These are phyloP conservation scores for Naganishia kalamii DNA, from an alignment of 768 basidiomycete genomes.

Conservation along the genomic window DNA sequence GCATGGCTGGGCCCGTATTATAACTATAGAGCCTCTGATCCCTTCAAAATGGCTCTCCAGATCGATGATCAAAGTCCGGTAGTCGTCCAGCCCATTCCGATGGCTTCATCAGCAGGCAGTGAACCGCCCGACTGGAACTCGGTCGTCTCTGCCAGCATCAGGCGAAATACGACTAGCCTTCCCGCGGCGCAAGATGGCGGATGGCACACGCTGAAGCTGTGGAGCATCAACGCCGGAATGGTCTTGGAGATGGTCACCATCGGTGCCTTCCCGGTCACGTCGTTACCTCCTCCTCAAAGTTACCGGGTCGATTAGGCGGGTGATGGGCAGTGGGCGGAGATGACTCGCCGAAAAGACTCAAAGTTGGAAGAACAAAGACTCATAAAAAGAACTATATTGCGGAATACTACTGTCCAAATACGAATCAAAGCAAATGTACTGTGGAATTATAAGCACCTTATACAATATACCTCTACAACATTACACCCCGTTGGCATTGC, in stretches of 20 bases:
- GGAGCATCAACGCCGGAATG: constrained; percentile 36
- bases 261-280: constrained; percentile 16
- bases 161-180: constrained; percentile 29
- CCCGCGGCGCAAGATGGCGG: constrained; percentile 12
- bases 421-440: not conserved
- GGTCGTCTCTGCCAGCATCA: constrained; percentile 32
- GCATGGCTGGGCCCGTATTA: constrained; percentile 32
- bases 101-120: constrained; percentile 24
- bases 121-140: constrained; percentile 38
- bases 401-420: not conserved
- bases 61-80: constrained; percentile 27
- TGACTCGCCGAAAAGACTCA: too few relatives aligned
- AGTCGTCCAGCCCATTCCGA: constrained; percentile 30
- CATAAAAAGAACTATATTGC: not conserved
- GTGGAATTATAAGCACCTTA: not conserved
- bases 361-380: not conserved
- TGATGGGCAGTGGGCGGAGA: not conserved
- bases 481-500: not conserved
- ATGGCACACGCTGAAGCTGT: constrained; percentile 34
- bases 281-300: constrained; percentile 18
- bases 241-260: constrained; percentile 28
- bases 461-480: not conserved
- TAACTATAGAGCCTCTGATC: constrained; percentile 30
- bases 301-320: not conserved
- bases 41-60: constrained; percentile 33